phyloP scores from a whole-genome alignment of 2,329 filamentous ascomycete species.

The Xylaria sp. region DNA sequence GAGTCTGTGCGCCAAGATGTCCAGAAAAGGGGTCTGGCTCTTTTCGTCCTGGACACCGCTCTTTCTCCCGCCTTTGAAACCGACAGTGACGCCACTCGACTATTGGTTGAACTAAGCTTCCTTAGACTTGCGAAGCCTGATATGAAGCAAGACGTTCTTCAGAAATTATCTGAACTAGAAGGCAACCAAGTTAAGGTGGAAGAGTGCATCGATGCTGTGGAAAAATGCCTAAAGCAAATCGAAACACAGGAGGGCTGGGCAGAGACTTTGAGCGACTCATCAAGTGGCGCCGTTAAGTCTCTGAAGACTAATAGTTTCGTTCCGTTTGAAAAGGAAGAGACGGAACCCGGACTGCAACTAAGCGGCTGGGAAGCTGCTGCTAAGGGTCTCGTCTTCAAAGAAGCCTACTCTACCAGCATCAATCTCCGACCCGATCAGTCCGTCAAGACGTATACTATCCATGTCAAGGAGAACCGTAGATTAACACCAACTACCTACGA shows the following conservation, averaged over 20 bases:
- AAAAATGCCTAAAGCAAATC: slow-evolving; percentile 75
- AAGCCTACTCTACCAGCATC: slow-evolving; percentile 82
- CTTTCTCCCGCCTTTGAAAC: slow-evolving; percentile 75
- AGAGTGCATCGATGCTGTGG: slow-evolving; percentile 74
- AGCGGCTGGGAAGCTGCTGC: slow-evolving; percentile 85
- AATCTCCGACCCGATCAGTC: slow-evolving; percentile 85
- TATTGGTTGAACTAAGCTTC: slow-evolving; percentile 84
- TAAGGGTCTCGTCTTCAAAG: slow-evolving; percentile 91
- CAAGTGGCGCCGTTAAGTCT: slow-evolving; percentile 67
- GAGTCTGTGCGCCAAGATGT: slow-evolving; percentile 76
- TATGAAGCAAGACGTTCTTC: slow-evolving; percentile 68
- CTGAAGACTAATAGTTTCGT: slow-evolving; percentile 85
- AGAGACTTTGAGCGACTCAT: slow-evolving; percentile 70
- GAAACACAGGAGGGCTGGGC: slow-evolving; percentile 85
- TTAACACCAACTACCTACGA: slow-evolving; percentile 90
- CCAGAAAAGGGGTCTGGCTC: slow-evolving; percentile 73
- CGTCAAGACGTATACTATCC: slow-evolving; percentile 86
- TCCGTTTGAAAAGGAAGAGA: slow-evolving; percentile 79
- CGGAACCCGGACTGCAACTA: slow-evolving; percentile 72
- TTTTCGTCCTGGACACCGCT: slow-evolving; percentile 81
- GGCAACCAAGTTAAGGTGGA: slow-evolving; percentile 61
- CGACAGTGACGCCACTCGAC: slow-evolving; percentile 68
- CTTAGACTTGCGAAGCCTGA: slow-evolving; percentile 79
- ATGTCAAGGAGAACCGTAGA: slow-evolving; percentile 94
- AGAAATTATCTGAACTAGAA: slow-evolving; percentile 72